phyloP scores from a whole-genome alignment of 768 basidiomycete genomes.

The Panellus pusillus region DNA sequence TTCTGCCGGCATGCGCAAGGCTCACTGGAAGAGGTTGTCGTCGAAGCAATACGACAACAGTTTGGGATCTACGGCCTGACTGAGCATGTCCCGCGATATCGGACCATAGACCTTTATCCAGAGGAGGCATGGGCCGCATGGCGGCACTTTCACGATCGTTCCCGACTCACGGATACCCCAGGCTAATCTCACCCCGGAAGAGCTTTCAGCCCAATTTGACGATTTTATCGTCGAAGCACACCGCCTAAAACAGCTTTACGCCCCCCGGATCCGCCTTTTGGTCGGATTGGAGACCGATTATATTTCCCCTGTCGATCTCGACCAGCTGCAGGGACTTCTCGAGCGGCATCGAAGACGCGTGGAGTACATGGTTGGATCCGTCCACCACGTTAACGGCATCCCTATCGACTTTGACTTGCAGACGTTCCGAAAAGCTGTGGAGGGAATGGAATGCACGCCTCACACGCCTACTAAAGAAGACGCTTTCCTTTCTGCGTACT shows the following conservation, averaged over 20 bases:
- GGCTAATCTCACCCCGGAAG: conserved; percentile 52
- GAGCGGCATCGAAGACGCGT: conserved; percentile 48
- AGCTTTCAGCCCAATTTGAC: conserved; percentile 65
- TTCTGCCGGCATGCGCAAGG: conserved; percentile 91
- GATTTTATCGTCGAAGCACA: conserved; percentile 78
- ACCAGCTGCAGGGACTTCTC: conserved; percentile 55
- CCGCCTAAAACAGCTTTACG: conserved; percentile 65
- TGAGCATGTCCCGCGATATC: conserved; percentile 92
- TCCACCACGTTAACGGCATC: conserved; percentile 86
- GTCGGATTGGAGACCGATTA: conserved; percentile 93
- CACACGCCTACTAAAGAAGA: conserved; percentile 25
- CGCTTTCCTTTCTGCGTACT: conserved; percentile 65
- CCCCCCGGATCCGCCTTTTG: conserved; percentile 67
- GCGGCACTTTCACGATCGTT: conserved; percentile 9
- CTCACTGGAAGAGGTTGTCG: conserved; percentile 75
- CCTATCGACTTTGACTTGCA: conserved; percentile 90
- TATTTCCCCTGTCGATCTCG: conserved; percentile 70
- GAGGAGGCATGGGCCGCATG: conserved; percentile 93
- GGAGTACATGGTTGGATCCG: conserved; percentile 88
- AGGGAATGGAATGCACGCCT: conserved; percentile 32
- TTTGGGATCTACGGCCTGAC: conserved; percentile 86
- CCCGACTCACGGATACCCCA: conserved; percentile 31
- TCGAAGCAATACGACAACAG: conserved; percentile 73
- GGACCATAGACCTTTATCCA: conserved; percentile 81
- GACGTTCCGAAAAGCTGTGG: conserved; percentile 67